Base-by-base conservation (phyloP, 352 stramenopile genomes). In the Globisporangium cylindrosporum region DNA sequence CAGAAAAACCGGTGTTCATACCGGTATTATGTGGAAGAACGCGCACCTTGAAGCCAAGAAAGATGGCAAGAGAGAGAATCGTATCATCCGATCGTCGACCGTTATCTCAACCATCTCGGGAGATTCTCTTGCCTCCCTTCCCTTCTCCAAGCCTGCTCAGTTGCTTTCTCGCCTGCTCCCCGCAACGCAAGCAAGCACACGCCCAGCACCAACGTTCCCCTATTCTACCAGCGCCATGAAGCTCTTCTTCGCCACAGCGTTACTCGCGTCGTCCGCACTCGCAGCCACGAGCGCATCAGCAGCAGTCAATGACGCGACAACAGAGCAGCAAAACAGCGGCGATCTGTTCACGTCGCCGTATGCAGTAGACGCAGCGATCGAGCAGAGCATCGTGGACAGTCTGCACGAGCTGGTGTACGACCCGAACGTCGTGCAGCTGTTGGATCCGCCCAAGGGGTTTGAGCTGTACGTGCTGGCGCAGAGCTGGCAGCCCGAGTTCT, bases 401-500 rank as follows among this genome's bases (percentile, higher is more conserved):
- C 59, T 63, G 41, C 66, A 64, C 43, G 49, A n/a, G 49, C 70
- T 36, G 41, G 77, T 87, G 10, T 87, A 74, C 36, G 79, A 87
- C 49, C 34, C 63, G n/a, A 57, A 34, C 8, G 51, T 87, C 18
- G 53, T 57, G 6, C 29, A 53, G 5, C 62, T 84, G 1, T 15
- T 66, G 24, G 34, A 54, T 15, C n/a, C 48, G 15, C 34, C 67
- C 0, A 65, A 63, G 25, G 59, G 46, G 43, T 95, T 93, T 66
- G 86, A 97, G 66, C 91, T 97, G 48, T 97, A 97, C 77, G 89
- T 97, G 54, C 81, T 97, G 59, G 90, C 91, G 57, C 89, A 96
- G 74, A 96, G 87, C 71, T 97, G 91, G 91, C 90, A 96, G 66
- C 81, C 91, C 9, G 68, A 90, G 65, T 97, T 96, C 70, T 97